These are phyloP conservation scores for Coleophoma eucalyptorum DNA, from an alignment of 2,329 filamentous ascomycete genomes.

Conservation along the genomic window DNA sequence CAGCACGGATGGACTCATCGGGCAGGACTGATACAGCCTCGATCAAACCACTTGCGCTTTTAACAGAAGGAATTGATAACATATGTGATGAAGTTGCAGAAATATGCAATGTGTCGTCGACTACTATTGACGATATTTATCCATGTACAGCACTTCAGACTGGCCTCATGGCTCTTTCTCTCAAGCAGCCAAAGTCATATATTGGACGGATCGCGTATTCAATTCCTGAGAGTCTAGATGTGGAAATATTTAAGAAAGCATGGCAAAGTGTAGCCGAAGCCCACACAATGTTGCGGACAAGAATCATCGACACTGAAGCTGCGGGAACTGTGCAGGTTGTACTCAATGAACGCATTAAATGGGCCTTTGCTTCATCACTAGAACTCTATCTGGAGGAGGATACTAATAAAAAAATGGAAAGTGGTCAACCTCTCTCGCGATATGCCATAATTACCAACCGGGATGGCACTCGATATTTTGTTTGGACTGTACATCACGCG, in stretches of 20 bases:
- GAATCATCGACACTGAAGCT: constrained; percentile 18
- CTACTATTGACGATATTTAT: constrained; percentile 33
- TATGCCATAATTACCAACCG: constrained; percentile 4
- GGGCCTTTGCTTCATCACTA: constrained; percentile 2
- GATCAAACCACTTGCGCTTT: too few relatives aligned
- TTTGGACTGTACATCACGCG: constrained; percentile 43
- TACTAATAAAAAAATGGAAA: constrained; percentile 1
- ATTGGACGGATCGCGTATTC: constrained; percentile 21
- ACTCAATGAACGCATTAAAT: constrained; percentile 4
- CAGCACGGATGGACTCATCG: too few relatives aligned
- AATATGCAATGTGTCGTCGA: too few relatives aligned
- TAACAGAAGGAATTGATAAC: too few relatives aligned
- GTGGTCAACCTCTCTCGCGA: constrained; percentile 2
- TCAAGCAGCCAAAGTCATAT: constrained; percentile 28
- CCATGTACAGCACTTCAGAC: constrained; percentile 33
- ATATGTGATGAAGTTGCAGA: too few relatives aligned
- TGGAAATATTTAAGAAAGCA: constrained; percentile 17
- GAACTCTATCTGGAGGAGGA: constrained; percentile 3
- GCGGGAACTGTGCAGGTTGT: constrained; percentile 12
- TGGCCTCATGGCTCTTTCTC: constrained; percentile 30
- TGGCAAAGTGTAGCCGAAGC: constrained; percentile 20
- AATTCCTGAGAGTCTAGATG: constrained; percentile 8
- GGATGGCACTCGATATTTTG: neutral
- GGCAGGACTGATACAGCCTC: too few relatives aligned
- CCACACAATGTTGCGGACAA: constrained; percentile 27